Conservation (phyloP, 2,329 filamentous ascomycete species). For the Aspergillus floridensis region DNA sequence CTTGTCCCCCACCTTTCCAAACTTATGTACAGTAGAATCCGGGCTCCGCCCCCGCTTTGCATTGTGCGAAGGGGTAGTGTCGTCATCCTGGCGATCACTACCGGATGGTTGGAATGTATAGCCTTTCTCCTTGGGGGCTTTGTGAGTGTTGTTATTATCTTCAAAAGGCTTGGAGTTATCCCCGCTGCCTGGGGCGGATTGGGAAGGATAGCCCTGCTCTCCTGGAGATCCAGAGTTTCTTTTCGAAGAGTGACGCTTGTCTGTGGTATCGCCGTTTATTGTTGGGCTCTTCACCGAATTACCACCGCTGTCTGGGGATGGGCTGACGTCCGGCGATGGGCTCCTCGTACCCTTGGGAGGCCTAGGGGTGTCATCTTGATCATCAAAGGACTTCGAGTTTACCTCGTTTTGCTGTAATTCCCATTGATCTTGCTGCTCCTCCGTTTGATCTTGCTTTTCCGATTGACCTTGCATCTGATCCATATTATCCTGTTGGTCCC, state of each 20-base stretch:
- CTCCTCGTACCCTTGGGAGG: background rate
- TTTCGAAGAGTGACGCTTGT: background rate
- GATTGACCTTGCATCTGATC: too few relatives aligned
- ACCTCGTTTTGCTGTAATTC: background rate
- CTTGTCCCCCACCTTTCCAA: slow-evolving; percentile 3
- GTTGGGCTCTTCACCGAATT: background rate
- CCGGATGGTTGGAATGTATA: background rate
- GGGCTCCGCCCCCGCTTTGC: background rate
- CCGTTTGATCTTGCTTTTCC: too few relatives aligned
- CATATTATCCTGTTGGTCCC: too few relatives aligned
- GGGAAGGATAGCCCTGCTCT: background rate
- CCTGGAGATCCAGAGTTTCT: background rate
- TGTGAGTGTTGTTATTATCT: background rate
- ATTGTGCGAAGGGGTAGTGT: background rate
- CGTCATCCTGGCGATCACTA: background rate
- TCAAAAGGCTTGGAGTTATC: background rate
- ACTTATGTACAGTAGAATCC: slow-evolving; percentile 16
- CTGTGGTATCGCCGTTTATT: background rate
- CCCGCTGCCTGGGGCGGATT: background rate
- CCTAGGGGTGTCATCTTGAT: background rate
- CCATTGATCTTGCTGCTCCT: too few relatives aligned
- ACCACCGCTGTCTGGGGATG: background rate
- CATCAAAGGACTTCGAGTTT: background rate
- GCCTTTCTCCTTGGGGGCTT: background rate
- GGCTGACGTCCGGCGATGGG: background rate